These are phyloP conservation scores for Solanum pinnatisectum DNA, from an alignment of 257 asterid genomes.

Conservation along the genomic window DNA sequence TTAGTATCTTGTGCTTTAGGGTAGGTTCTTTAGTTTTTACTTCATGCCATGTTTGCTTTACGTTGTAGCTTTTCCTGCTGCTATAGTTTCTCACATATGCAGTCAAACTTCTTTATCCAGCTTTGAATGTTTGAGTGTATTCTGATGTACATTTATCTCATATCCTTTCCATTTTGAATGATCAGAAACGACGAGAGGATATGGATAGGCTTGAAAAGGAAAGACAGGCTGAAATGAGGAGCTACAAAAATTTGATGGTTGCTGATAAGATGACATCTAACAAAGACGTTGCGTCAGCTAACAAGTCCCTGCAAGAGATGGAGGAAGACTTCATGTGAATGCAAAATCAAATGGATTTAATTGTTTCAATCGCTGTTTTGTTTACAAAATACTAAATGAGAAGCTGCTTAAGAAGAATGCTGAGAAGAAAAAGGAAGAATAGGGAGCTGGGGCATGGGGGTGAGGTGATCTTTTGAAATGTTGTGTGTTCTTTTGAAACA, in stretches of 20 bases:
- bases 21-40: background rate
- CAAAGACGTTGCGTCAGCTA: constrained; percentile 75
- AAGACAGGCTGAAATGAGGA: constrained; percentile 75
- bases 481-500: constrained; percentile 1
- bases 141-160: background rate
- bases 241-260: constrained; percentile 96
- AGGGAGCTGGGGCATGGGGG: constrained; percentile 4
- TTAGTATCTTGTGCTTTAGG: background rate
- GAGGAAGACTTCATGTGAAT: constrained; percentile 95
- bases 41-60: background rate
- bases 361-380: background rate
- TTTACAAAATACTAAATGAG: background rate
- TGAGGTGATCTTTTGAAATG: background rate
- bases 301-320: constrained; percentile 84
- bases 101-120: background rate
- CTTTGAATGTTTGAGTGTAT: background rate
- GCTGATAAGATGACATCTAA: constrained; percentile 96
- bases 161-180: background rate
- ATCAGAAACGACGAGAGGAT: constrained; percentile 84
- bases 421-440: background rate
- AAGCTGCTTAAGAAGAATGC: background rate
- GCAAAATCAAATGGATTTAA: background rate
- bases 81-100: background rate
- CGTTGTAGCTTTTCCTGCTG: background rate
- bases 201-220: constrained; percentile 80